Conservation (phyloP, 2,329 filamentous ascomycete genomes). For the Biscogniauxia marginata region DNA sequence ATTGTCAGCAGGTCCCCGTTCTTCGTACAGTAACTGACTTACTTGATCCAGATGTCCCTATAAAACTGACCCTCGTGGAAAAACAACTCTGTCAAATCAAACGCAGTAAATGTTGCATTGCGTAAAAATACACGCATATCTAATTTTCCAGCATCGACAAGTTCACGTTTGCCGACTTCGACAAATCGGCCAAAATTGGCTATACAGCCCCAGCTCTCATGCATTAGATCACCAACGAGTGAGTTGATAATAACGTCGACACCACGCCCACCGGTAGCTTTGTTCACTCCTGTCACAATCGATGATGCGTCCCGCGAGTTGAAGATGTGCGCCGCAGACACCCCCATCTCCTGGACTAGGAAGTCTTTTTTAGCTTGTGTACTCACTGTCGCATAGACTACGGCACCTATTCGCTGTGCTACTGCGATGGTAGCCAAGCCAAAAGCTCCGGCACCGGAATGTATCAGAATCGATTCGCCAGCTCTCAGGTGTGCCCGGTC, state of each 20-base stretch:
- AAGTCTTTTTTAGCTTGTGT: not conserved
- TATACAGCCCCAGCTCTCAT: not conserved
- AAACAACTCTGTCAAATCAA: not conserved
- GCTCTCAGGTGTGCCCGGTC: slow-evolving; percentile 25
- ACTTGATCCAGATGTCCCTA: too few relatives aligned
- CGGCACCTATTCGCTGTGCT: slow-evolving; percentile 18
- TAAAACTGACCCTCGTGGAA: not conserved
- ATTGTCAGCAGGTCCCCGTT: too few relatives aligned
- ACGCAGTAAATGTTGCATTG: slow-evolving; percentile 1
- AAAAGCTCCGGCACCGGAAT: slow-evolving; percentile 33
- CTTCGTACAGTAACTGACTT: too few relatives aligned
- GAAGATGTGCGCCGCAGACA: slow-evolving; percentile 33
- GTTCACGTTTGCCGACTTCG: slow-evolving; percentile 1
- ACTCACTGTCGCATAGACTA: not conserved
- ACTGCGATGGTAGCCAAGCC: slow-evolving; percentile 34
- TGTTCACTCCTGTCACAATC: too few relatives aligned
- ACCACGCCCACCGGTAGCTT: not conserved
- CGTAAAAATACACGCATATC: slow-evolving; percentile 1
- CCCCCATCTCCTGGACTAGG: slow-evolving; percentile 24
- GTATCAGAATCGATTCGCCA: slow-evolving; percentile 33
- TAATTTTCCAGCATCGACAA: slow-evolving; percentile 1
- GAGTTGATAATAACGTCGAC: slow-evolving; percentile 1
- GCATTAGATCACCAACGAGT: not conserved
- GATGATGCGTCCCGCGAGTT: slow-evolving; percentile 27
- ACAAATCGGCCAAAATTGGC: not conserved